These are phyloP conservation scores for Penicillium sp. DNA, from an alignment of 2,329 filamentous ascomycete species.

Conservation along the genomic window DNA sequence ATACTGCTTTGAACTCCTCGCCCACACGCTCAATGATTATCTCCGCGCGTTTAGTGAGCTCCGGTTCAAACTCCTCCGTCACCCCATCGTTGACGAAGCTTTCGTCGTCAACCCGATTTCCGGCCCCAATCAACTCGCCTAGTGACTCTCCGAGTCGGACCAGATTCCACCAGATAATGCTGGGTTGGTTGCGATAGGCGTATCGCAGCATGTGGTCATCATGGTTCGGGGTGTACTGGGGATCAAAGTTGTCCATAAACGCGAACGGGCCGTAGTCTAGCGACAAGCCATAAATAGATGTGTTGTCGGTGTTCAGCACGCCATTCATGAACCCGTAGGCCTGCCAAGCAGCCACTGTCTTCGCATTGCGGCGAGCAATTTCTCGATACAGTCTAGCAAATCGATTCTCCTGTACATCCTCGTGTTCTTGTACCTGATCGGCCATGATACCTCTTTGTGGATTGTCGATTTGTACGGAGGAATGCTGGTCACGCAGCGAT, in stretches of 20 bases:
- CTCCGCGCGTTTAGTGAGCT: constrained; percentile 77
- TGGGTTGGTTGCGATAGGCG: constrained; percentile 89
- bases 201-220: constrained; percentile 87
- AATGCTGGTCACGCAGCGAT: constrained; percentile 41
- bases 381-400: constrained; percentile 86
- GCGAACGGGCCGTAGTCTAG: constrained; percentile 97
- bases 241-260: constrained; percentile 96
- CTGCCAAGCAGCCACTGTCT: constrained; percentile 90
- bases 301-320: constrained; percentile 97
- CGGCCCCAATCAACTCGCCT: constrained; percentile 82
- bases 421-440: constrained; percentile 63
- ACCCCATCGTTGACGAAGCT: constrained; percentile 73
- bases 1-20: constrained; percentile 85
- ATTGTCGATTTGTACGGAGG: constrained; percentile 38
- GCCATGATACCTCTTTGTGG: constrained; percentile 55
- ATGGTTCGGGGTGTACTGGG: constrained; percentile 91
- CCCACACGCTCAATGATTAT: constrained; percentile 74
- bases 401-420: constrained; percentile 73
- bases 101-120: constrained; percentile 66
- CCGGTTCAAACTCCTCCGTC: constrained; percentile 62
- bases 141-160: constrained; percentile 85
- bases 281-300: constrained; percentile 80
- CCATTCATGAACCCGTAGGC: constrained; percentile 99
- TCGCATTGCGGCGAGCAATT: constrained; percentile 78
- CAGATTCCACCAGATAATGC: constrained; percentile 98